phyloP scores from a whole-genome alignment of 768 basidiomycete genomes.

The Infundibulicybe gibba region DNA sequence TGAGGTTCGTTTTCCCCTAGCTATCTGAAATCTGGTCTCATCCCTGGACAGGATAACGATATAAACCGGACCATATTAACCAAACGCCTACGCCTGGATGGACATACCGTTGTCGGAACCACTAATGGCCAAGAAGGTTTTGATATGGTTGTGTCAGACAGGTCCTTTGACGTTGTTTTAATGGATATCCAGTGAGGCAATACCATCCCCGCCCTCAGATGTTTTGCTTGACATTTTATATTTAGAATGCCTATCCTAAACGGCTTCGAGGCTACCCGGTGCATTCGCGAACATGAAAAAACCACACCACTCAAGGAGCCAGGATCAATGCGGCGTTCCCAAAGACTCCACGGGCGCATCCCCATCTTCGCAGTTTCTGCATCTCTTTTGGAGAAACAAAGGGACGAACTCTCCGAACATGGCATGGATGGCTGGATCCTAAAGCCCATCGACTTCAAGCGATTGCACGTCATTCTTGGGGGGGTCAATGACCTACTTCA shows the following conservation, averaged over 20 bases:
- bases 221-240: background rate
- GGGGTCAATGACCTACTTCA: constrained; percentile 54
- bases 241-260: constrained; percentile 77
- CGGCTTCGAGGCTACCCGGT: constrained; percentile 64
- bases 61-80: constrained; percentile 71
- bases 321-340: constrained; percentile 31
- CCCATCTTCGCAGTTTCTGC: constrained; percentile 85
- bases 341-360: constrained; percentile 56
- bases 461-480: constrained; percentile 52
- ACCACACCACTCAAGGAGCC: constrained; percentile 5
- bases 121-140: constrained; percentile 78
- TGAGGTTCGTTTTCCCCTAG: constrained; percentile 41
- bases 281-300: constrained; percentile 62
- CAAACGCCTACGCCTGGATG: constrained; percentile 63
- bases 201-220: background rate
- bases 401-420: constrained; percentile 43
- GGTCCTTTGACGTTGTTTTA: constrained; percentile 65
- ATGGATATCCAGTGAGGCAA: constrained; percentile 78
- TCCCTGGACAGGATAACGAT: constrained; percentile 55
- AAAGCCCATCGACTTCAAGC: constrained; percentile 78
- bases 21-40: background rate
- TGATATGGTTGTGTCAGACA: constrained; percentile 52
- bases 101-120: constrained; percentile 60
- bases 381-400: constrained; percentile 57
- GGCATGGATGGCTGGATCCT: constrained; percentile 83